Conservation (phyloP, 148 eudicot species). For the Rhododendron simsii region DNA sequence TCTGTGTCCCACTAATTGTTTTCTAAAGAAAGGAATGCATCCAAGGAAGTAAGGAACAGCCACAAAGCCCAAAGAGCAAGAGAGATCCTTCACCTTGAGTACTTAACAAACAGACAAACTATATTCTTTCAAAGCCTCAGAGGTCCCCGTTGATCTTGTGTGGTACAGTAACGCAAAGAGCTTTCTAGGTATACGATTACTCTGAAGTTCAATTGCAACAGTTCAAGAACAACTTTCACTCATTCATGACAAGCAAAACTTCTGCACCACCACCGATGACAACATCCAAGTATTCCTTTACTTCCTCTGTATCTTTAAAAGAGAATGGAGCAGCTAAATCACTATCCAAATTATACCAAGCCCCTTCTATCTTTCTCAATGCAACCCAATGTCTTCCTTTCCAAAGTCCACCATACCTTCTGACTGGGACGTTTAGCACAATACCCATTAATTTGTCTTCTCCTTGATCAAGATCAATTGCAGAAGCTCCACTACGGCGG, state of each 20-base stretch:
- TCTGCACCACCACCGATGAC: slow-evolving; percentile 54
- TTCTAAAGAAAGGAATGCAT: neutral
- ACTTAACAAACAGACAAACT: neutral
- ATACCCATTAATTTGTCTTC: slow-evolving; percentile 66
- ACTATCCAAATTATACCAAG: slow-evolving; percentile 97
- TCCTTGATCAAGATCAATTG: slow-evolving; percentile 60
- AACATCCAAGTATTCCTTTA: slow-evolving; percentile 64
- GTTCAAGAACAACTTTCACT: slow-evolving; percentile 17
- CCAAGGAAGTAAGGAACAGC: slow-evolving; percentile 11
- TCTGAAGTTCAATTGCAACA: neutral
- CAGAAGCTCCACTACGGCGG: slow-evolving; percentile 45
- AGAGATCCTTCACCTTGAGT: neutral
- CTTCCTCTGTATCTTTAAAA: slow-evolving; percentile 48
- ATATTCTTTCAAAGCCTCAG: neutral
- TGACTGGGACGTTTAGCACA: slow-evolving; percentile 62
- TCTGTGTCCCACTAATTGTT: neutral
- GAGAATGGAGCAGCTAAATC: slow-evolving; percentile 58
- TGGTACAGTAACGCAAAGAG: neutral
- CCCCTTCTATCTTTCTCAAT: slow-evolving; percentile 54
- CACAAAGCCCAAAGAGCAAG: slow-evolving; percentile 6
- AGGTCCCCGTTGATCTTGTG: neutral
- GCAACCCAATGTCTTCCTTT: slow-evolving; percentile 82
- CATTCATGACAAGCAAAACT: slow-evolving; percentile 68
- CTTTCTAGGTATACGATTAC: neutral
- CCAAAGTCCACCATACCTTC: slow-evolving; percentile 66